Base-by-base conservation (phyloP, 805 yeast species). In the Monosporozyma solicola region DNA sequence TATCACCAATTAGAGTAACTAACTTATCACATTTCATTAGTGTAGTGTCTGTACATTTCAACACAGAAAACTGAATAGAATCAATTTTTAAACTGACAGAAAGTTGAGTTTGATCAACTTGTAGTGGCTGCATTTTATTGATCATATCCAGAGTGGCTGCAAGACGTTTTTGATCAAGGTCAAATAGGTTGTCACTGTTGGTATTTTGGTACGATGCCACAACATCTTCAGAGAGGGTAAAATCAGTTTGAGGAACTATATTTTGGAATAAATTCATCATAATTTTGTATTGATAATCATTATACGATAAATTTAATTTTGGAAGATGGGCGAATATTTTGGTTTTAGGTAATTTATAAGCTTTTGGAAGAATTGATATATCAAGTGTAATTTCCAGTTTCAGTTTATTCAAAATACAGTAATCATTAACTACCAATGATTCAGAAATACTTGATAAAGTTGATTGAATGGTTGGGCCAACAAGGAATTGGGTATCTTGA, bases 221-320 rank as follows among this genome's bases (percentile, higher is more conserved):
- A 11, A 24, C 4, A 43, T 43, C 46, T 6, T 31, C 48, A 22
- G 41, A 41, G 15, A 22, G 31, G 3, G 27, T 39, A 25, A 29
- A 24, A 22, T 50, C 31, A 22, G 46, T 25, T 29, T 50, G 44
- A 24, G 55, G 56, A 3, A 56, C 32, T 22, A 84, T 80, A 9
- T 74, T 78, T 49, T 85, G 85, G 35, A 92, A 72, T 46, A 92
- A 71, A 53, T 83, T 81, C 92, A 94, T 84, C 61, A 94, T 73
- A 1, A 89, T 81, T 66, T 89, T 87, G 70, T 95, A 95, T 65
- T 95, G 97, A 61, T 83, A 85, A 65, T 94, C 98, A 59, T 87
- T 87, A 62, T 94, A 66, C 32, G 86, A 78, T 3, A 94, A 82
- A 32, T 76, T 75, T 55, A 95, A 76, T 33, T 72, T 72, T 0